Conservation (phyloP, 2,329 filamentous ascomycete species). For the Ceratocystis harringtonii region DNA sequence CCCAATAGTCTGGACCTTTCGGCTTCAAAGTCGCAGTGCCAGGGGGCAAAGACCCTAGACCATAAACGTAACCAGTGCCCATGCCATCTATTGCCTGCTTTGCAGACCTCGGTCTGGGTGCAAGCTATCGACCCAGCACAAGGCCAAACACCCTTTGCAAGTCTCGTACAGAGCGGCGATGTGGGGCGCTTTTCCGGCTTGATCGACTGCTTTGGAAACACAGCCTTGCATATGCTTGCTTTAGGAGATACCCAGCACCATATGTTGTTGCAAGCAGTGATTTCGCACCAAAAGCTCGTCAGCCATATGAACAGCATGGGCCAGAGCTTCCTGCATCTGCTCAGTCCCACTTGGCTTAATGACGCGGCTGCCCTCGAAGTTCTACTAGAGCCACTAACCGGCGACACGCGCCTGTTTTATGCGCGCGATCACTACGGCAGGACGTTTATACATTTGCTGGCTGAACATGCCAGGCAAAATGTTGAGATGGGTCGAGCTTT, state of each 20-base stretch:
- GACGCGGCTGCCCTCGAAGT: slow-evolving; percentile 17
- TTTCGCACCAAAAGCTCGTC: background rate
- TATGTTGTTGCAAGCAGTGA: slow-evolving; percentile 17
- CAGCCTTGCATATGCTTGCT: slow-evolving; percentile 33
- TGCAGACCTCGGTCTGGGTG: slow-evolving; percentile 23
- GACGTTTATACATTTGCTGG: slow-evolving; percentile 35
- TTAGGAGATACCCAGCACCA: slow-evolving; percentile 23
- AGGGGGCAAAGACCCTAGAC: slow-evolving; percentile 16
- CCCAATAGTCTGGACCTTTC: background rate
- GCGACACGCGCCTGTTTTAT: slow-evolving; percentile 22
- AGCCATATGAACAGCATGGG: slow-evolving; percentile 30
- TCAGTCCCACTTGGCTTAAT: slow-evolving; percentile 26
- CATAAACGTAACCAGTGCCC: slow-evolving; percentile 23
- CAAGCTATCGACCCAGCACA: background rate
- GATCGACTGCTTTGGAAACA: slow-evolving; percentile 34
- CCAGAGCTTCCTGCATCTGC: slow-evolving; percentile 36
- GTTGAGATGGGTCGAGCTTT: slow-evolving; percentile 6
- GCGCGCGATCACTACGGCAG: slow-evolving; percentile 36
- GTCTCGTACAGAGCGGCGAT: slow-evolving; percentile 5
- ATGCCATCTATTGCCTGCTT: slow-evolving; percentile 22
- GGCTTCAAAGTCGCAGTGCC: background rate
- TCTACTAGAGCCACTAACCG: slow-evolving; percentile 21
- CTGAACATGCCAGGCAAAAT: background rate
- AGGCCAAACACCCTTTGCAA: background rate
- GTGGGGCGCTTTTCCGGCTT: slow-evolving; percentile 9